phyloP scores from a whole-genome alignment of 441 rosid species.

The Pelargonium fulgidum region DNA sequence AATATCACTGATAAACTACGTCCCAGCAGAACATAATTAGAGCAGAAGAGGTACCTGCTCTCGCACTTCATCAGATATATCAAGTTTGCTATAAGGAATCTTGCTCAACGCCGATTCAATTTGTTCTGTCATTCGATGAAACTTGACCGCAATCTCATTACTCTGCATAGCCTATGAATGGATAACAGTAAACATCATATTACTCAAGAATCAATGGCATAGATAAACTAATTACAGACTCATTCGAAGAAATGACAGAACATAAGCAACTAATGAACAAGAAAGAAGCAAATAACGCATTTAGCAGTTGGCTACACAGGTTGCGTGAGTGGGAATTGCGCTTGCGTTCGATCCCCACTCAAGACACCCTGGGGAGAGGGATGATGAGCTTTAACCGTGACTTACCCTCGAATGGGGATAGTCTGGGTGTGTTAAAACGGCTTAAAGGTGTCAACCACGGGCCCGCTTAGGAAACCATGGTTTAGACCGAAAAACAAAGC shows the following conservation, averaged over 20 bases:
- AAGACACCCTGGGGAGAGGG: not conserved
- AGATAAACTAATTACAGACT: not conserved
- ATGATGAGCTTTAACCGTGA: no score
- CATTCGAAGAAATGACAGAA: not conserved
- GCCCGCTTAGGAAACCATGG: no score
- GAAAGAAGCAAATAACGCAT: not conserved
- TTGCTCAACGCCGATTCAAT: conserved; percentile 64
- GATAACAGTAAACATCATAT: not conserved
- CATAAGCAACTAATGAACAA: not conserved
- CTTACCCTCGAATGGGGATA: not conserved
- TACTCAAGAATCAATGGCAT: not conserved
- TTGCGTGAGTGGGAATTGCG: no score
- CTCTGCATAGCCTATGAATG: conserved; percentile 49
- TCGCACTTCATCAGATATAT: conserved; percentile 67
- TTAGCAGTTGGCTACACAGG: not conserved
- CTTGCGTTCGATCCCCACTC: no score
- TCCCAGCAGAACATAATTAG: not conserved
- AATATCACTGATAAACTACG: no score
- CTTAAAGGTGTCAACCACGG: no score
- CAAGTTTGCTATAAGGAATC: conserved; percentile 51
- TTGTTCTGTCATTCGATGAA: conserved; percentile 44
- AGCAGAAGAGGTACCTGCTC: conserved; percentile 59
- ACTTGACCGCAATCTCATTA: conserved; percentile 36
- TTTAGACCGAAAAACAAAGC: not conserved
- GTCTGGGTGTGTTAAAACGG: no score